phyloP scores from a whole-genome alignment of 495 filamentous ascomycete genomes.

The Xylaria bambusicola region DNA sequence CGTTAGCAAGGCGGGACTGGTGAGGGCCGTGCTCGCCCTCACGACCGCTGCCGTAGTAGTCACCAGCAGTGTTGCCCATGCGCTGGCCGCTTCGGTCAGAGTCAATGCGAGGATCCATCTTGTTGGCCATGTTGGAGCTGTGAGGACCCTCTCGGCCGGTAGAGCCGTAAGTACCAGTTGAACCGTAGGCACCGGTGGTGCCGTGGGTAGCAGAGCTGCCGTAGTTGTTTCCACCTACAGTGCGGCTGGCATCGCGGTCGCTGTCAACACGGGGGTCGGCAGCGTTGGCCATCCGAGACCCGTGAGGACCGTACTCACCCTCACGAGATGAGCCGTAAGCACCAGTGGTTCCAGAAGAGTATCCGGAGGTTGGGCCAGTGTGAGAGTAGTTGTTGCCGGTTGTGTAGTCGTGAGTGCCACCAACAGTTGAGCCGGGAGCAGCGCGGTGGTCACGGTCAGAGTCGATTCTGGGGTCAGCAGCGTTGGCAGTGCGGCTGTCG shows the following conservation, averaged over 20 bases:
- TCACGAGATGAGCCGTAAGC: constrained; percentile 15
- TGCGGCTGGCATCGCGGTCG: constrained; percentile 38
- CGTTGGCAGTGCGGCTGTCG: constrained; percentile 44
- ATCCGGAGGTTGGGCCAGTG: no score
- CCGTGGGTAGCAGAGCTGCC: constrained; percentile 16
- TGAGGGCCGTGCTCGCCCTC: constrained; percentile 49
- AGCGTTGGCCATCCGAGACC: constrained; percentile 44
- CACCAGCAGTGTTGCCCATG: constrained; percentile 30
- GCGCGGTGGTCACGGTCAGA: constrained; percentile 42
- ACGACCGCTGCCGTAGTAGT: constrained; percentile 30
- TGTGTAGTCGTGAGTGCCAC: constrained; percentile 29
- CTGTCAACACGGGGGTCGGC: constrained; percentile 52
- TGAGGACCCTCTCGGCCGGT: constrained; percentile 47
- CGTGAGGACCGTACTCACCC: constrained; percentile 31
- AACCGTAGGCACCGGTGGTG: constrained; percentile 21
- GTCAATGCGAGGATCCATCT: constrained; percentile 53
- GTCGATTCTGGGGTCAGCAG: constrained; percentile 52
- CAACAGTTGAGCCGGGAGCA: constrained; percentile 29
- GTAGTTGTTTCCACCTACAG: constrained; percentile 21
- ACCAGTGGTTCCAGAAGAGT: no score
- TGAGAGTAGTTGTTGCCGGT: constrained; percentile 30
- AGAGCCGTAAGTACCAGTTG: constrained; percentile 3
- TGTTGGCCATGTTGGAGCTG: constrained; percentile 56
- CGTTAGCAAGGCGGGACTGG: constrained; percentile 45
- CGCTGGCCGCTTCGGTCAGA: constrained; percentile 44